Evolutionary conservation across 116 monocot species (phyloP).

Genomic region (Iris pallida): DNA sequence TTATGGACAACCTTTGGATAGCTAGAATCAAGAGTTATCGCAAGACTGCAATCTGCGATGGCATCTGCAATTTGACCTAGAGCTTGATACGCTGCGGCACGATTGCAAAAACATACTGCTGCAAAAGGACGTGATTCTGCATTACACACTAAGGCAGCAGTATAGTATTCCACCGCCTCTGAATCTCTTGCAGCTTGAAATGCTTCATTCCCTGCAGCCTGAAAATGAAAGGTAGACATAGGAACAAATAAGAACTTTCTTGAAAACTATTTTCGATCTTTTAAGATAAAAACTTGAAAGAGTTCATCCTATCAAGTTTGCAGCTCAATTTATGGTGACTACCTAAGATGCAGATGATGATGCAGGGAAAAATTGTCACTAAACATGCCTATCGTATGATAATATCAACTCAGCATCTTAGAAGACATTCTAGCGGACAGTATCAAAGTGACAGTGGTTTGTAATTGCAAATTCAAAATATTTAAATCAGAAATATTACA

Average conservation of each 20-base stretch:
- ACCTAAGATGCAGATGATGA: no score
- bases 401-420: no score
- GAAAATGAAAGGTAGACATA: not conserved
- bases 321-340: no score
- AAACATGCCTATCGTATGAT: no score
- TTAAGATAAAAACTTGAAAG: not conserved
- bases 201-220: slow-evolving; percentile 91
- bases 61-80: slow-evolving; percentile 89
- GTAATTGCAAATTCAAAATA: no score
- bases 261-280: not conserved
- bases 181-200: slow-evolving; percentile 69
- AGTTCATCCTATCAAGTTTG: no score
- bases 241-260: not conserved
- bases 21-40: slow-evolving; percentile 81
- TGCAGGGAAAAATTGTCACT: no score
- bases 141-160: slow-evolving; percentile 67
- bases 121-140: slow-evolving; percentile 84
- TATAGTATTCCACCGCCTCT: slow-evolving; percentile 84
- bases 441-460: no score
- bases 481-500: no score
- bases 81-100: slow-evolving; percentile 98
- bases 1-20: slow-evolving; percentile 67
- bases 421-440: no score
- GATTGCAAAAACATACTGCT: slow-evolving; percentile 96
- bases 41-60: slow-evolving; percentile 93